Evolutionary conservation across 2,329 filamentous ascomycete species (phyloP), one percentile per base, ranked within the genome.

Genomic region (Verticillium albo-atrum): DNA sequence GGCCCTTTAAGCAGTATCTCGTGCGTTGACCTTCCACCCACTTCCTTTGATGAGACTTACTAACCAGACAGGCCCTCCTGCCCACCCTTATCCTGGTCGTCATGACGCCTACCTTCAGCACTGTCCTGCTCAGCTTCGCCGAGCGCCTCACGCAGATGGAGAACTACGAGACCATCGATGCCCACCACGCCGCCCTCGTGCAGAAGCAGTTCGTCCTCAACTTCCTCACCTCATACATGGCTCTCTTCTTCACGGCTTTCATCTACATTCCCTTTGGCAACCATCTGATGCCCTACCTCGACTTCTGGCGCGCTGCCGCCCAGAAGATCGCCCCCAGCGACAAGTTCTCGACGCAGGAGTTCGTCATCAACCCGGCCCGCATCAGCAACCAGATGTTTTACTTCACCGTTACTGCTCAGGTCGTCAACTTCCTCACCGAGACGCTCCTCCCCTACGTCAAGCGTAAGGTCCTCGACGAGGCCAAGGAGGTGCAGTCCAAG

Each of bases 141-240:
- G 88, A 89, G 17, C 83, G 79, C 32, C 78, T 99, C 47, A 97
- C 90, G 0, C 81, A 92, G 15, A 87, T 87, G 65, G 95, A 99
- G 70, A 99, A 99, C 70, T 97, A 98, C 72, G 90, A 93, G 67
- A 98, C 92, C 0, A 84, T 90, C 60, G 91, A 93, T 65, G 75
- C 88, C 15, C 90, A 97, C 68, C 87, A 96, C 61, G 86, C 90
- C 23, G 90, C 93, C 2, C 84, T 97, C 70, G 91, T 95, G 0
- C 88, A 91, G 60, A 99, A 99, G 79, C 89, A 96, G 34, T 98
- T 99, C 69, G 87, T 98, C 15, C 85, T 98, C 69, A 96, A 97
- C 78, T 97, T 97, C 75, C 94, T 98, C 75, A 96, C 92, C 6
- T 96, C 93, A 0, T 98, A 97, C 72, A 86, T 96, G 57, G 90